Evolutionary conservation across 768 basidiomycete species (phyloP).

Genomic region (Mycena polygramma): DNA sequence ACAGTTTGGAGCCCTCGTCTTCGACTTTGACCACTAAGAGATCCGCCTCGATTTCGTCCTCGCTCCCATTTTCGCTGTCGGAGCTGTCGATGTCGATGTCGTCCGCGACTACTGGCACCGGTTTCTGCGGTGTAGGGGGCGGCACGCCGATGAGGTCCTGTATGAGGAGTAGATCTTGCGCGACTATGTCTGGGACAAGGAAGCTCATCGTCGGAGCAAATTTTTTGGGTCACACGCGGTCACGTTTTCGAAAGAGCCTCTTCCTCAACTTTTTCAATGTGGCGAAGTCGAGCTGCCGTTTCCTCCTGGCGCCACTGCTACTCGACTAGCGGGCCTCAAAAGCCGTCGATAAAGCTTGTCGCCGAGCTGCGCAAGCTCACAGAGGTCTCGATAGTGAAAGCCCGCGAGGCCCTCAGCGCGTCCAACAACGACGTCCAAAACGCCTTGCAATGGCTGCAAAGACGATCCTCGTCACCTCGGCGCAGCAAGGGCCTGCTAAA

Average conservation of each 20-base stretch:
- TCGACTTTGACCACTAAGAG: slow-evolving; percentile 56
- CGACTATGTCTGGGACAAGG: slow-evolving; percentile 70
- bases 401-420: slow-evolving; percentile 86
- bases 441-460: slow-evolving; percentile 86
- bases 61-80: slow-evolving; percentile 69
- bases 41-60: slow-evolving; percentile 80
- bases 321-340: slow-evolving; percentile 62
- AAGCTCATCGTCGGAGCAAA: slow-evolving; percentile 52
- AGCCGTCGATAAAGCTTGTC: slow-evolving; percentile 81
- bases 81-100: slow-evolving; percentile 72
- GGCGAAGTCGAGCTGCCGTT: slow-evolving; percentile 9
- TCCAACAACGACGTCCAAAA: slow-evolving; percentile 79
- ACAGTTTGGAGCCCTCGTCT: slow-evolving; percentile 50
- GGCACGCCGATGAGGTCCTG: slow-evolving; percentile 69
- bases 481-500: slow-evolving; percentile 86
- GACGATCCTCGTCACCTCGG: slow-evolving; percentile 78
- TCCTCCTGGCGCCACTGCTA: slow-evolving; percentile 56
- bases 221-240: slow-evolving; percentile 1
- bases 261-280: background rate
- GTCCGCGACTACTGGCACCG: slow-evolving; percentile 39
- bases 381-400: slow-evolving; percentile 88
- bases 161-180: slow-evolving; percentile 84
- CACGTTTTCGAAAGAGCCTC: slow-evolving; percentile 19
- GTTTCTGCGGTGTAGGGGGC: slow-evolving; percentile 25
- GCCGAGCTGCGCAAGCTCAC: slow-evolving; percentile 87